Evolutionary conservation across 345 rosid species (phyloP), one percentile per base, ranked within the genome.

Genomic region (Dimocarpus longan): DNA sequence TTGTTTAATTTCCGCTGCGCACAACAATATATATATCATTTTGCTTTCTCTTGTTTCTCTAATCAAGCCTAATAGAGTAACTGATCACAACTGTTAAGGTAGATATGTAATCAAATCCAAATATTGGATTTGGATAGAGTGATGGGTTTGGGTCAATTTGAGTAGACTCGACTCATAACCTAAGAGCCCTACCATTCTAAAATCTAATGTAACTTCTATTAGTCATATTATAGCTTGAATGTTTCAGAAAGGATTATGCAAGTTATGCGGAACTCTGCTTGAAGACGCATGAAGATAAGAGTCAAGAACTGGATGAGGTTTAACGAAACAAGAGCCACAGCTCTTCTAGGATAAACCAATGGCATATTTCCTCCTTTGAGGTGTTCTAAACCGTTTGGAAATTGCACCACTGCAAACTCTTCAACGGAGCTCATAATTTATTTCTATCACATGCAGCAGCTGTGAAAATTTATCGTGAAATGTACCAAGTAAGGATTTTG

Each of bases 261-360:
- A 84, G 87, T 80, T 91, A 84, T 84, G 91, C 91, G 10, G 93
- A 91, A 0, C 89, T 91, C 57, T 90, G 93, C 80, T 91, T 91
- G 85, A 87, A 87, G 79, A 72, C 84, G 28, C 90, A 83, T 65
- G 93, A 92, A 3, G 93, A 90, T 64, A 72, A n/a, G 92, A 68
- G 92, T 90, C 22, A 91, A 90, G 82, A 90, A 90, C 60, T 91
- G 92, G 95, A 82, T 86, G 75, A 90, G 93, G 52, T 87, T 90
- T 54, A 91, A 91, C 28, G 93, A 91, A 74, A 93, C 93, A 0
- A 84, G 91, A 74, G 78, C 90, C 3, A 71, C 87, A 57, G 91
- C 95, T 69, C 88, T 90, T 13, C 88, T 90, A 32, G 95, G 93
- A 2, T 91, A 79, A 71, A 92, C 87, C 76, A 85, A 66, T 52